Evolutionary conservation across 176 grass and related monocot genomes (phyloP), one percentile per base, ranked within the genome.

Genomic region (Cocos nucifera): DNA sequence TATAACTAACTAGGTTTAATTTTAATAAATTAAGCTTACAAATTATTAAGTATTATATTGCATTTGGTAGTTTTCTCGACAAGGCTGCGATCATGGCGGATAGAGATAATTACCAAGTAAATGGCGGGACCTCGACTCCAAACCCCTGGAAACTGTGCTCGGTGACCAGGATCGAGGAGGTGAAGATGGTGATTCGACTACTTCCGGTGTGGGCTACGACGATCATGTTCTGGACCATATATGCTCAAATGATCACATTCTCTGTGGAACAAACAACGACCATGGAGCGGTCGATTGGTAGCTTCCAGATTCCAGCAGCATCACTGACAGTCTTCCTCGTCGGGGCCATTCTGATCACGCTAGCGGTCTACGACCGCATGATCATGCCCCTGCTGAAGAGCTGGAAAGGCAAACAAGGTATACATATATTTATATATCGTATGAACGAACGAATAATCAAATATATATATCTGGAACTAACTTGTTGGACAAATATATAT

Each of bases 191-290:
- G 80, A 75, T 80, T 5, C 19, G 77, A 17, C 74, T 94, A 32
- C 79, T 94, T 58, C 89, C 89, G 1, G 80, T 94, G 67, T 94
- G 89, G 89, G 80, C 89, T 17, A 94, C 89, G 51, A 94, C 89
- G 1, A 88, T 94, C 74, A 77, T 94, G 22, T 94, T 94, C 84
- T 94, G 89, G 89, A 94, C 89, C 51, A 77, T 79, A 50, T 94
- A 88, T 22, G 89, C 81, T 14, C 89, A 94, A 61, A 74, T 94
- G 71, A 94, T 94, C 71, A 94, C 89, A 19, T 88, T 94, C 78
- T 94, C 89, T 22, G 89, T 94, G 44, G 84, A 88, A 67, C 89
- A 94, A 83, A 84, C 89, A 4, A 88, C 70, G 27, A 94, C 89
- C 60, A 88, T 94, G 84, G 71, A 94, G 65, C 77, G 89, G 5